Percentiles rank a stretch among this genome's conserved stretches.
Evolutionary conservation across 2,329 filamentous ascomycete species (phyloP).

Genomic region (Nemania sp.): DNA sequence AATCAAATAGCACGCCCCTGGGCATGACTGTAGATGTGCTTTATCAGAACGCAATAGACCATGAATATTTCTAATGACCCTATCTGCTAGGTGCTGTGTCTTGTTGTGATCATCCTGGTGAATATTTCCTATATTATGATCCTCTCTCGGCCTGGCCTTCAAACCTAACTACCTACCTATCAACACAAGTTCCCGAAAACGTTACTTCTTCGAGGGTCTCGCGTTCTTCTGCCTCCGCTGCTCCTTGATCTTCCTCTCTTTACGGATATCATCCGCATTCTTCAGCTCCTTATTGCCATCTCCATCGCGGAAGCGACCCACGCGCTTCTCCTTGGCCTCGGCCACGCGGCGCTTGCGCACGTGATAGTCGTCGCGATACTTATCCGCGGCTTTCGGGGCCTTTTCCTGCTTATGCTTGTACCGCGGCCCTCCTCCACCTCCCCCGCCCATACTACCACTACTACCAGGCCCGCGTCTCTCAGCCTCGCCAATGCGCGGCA

Average conservation of each 20-base stretch:
- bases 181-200: no score
- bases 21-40: slow-evolving; percentile 14
- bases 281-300: slow-evolving; percentile 74
- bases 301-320: slow-evolving; percentile 74
- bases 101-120: no score
- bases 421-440: slow-evolving; percentile 49
- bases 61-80: slow-evolving; percentile 1
- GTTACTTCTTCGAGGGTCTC: slow-evolving; percentile 67
- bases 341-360: slow-evolving; percentile 86
- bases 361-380: slow-evolving; percentile 87
- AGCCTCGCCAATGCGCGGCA: slow-evolving; percentile 81
- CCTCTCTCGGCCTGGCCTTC: not conserved
- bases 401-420: slow-evolving; percentile 87
- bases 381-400: slow-evolving; percentile 92
- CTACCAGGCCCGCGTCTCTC: slow-evolving; percentile 57
- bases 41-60: slow-evolving; percentile 13
- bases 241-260: slow-evolving; percentile 77
- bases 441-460: slow-evolving; percentile 36
- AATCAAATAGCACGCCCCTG: slow-evolving; percentile 12
- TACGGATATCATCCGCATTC: slow-evolving; percentile 81
- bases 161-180: no score
- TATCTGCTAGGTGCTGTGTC: not conserved
- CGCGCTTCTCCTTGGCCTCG: slow-evolving; percentile 82
- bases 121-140: not conserved
- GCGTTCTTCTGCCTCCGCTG: slow-evolving; percentile 85